Percentiles rank a stretch among this genome's conserved stretches.
Evolutionary conservation across 768 basidiomycete genomes (phyloP).

Genomic region (Zangia roseola): DNA sequence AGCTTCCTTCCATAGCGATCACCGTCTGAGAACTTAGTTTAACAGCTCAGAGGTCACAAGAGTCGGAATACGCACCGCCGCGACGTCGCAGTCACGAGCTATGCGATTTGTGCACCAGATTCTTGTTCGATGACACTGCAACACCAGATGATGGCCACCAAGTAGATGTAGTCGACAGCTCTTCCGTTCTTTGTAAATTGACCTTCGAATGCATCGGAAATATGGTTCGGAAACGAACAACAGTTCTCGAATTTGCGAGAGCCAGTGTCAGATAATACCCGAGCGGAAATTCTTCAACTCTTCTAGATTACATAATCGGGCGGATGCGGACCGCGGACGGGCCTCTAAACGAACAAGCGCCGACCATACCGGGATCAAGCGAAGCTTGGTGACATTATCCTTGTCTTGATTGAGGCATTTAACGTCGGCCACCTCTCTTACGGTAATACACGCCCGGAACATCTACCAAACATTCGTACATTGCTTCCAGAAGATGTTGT

Average conservation of each 20-base stretch:
- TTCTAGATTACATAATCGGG: constrained; percentile 13
- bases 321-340: background rate
- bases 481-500: constrained; percentile 10
- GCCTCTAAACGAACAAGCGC: background rate
- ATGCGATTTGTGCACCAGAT: background rate
- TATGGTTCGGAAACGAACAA: constrained; percentile 8
- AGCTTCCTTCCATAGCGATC: constrained; percentile 2
- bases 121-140: background rate
- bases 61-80: constrained; percentile 4
- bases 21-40: background rate
- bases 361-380: constrained; percentile 4
- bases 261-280: constrained; percentile 9
- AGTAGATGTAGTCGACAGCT: background rate
- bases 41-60: background rate
- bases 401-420: background rate
- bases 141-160: background rate
- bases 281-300: constrained; percentile 2
- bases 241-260: constrained; percentile 18
- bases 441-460: background rate
- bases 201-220: constrained; percentile 15
- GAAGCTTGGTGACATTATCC: background rate
- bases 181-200: constrained; percentile 25
- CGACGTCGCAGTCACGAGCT: background rate
- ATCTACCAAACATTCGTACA: background rate
- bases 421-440: background rate